phyloP scores from a whole-genome alignment of 2,329 filamentous ascomycete genomes.

The Botrytis porri region DNA sequence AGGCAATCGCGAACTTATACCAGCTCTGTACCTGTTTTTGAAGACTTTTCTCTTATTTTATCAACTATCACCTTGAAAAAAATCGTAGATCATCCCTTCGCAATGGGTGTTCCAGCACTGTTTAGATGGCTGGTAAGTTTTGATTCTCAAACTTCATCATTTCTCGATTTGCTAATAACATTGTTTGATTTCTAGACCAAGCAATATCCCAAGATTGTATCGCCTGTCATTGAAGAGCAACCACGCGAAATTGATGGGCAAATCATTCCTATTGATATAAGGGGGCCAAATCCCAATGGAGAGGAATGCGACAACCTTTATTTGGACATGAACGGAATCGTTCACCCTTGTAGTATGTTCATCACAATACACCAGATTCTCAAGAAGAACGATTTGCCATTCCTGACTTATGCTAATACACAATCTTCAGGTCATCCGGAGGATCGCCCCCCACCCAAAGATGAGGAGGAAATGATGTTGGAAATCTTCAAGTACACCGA shows the following conservation, averaged over 20 bases:
- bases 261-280: constrained; percentile 79
- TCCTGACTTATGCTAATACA: background rate
- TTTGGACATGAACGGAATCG: constrained; percentile 99
- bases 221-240: constrained; percentile 81
- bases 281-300: constrained; percentile 86
- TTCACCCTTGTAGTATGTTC: constrained; percentile 76
- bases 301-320: constrained; percentile 98
- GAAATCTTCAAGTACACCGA: constrained; percentile 99
- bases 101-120: constrained; percentile 38
- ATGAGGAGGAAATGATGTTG: constrained; percentile 99
- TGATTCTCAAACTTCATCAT: background rate
- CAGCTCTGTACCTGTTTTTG: background rate
- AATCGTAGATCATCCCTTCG: constrained; percentile 6
- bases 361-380: background rate
- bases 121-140: constrained; percentile 77
- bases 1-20: constrained; percentile 1
- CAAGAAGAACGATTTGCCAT: background rate
- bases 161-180: constrained; percentile 7
- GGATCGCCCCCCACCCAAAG: constrained; percentile 82
- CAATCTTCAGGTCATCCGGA: constrained; percentile 65
- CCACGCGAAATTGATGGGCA: constrained; percentile 80
- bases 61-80: background rate
- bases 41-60: background rate
- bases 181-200: constrained; percentile 53
- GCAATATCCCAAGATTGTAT: constrained; percentile 98